phyloP scores from a whole-genome alignment of 75 land plant genomes.

The Gnetum montanum region DNA sequence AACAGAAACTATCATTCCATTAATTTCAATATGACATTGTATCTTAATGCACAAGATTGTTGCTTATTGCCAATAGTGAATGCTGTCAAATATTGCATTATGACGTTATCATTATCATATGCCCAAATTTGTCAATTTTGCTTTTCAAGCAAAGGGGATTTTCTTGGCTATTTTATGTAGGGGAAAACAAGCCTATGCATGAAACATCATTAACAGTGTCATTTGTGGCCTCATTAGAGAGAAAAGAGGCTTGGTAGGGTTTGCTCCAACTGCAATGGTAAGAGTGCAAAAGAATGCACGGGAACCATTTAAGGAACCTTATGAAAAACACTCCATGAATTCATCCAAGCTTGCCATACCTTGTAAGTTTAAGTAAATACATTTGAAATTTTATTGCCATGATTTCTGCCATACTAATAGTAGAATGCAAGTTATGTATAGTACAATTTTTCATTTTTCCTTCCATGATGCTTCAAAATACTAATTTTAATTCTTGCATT shows the following conservation, averaged over 20 bases:
- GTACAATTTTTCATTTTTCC: too few relatives aligned
- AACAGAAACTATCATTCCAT: not conserved
- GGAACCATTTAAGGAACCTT: constrained; percentile 20
- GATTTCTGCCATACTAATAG: too few relatives aligned
- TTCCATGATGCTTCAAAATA: too few relatives aligned
- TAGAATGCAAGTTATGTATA: too few relatives aligned
- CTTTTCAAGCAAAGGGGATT: constrained; percentile 44
- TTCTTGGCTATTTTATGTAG: constrained; percentile 67
- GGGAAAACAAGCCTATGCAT: constrained; percentile 62
- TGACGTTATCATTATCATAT: not conserved
- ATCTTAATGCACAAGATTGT: too few relatives aligned
- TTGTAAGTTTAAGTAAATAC: too few relatives aligned
- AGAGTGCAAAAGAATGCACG: constrained; percentile 24
- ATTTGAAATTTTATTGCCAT: too few relatives aligned
- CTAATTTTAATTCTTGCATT: too few relatives aligned
- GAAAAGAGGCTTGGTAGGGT: constrained; percentile 39
- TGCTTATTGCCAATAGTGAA: not conserved
- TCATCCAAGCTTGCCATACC: constrained; percentile 12
- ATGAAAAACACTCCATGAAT: constrained; percentile 26
- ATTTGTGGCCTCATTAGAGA: constrained; percentile 67
- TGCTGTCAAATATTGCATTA: not conserved
- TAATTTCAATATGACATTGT: too few relatives aligned
- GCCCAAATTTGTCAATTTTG: not conserved
- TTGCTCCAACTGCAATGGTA: constrained; percentile 91
- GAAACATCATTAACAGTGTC: constrained; percentile 46